Conservation (phyloP, 2,329 filamentous ascomycete species). For the Clonostachys rhizophaga region DNA sequence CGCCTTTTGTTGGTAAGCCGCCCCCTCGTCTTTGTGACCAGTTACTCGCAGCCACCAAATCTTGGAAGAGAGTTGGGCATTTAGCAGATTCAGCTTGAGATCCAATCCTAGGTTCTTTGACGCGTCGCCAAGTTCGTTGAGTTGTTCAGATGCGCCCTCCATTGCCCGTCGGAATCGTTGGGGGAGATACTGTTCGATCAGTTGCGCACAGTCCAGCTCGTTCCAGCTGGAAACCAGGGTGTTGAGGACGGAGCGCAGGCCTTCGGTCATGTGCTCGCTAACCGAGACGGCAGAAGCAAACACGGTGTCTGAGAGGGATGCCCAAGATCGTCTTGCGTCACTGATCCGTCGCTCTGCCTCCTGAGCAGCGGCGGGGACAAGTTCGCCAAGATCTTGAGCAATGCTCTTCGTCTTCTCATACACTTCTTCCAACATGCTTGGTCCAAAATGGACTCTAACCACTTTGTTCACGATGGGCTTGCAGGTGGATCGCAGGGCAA, state of each 20-base stretch:
- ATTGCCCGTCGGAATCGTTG: no score
- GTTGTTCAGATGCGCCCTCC: no score
- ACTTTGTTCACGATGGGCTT: constrained; percentile 58
- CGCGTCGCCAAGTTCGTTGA: no score
- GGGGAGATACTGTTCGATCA: constrained; percentile 1
- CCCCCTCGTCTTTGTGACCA: constrained; percentile 40
- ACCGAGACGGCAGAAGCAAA: constrained; percentile 12
- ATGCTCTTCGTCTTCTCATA: constrained; percentile 37
- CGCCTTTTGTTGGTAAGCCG: constrained; percentile 42
- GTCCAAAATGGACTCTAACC: constrained; percentile 56
- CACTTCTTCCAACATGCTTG: constrained; percentile 35
- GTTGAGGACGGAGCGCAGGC: constrained; percentile 4
- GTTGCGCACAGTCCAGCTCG: no score
- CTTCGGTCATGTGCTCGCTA: constrained; percentile 18
- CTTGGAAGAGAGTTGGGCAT: constrained; percentile 51
- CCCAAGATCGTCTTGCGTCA: constrained; percentile 23
- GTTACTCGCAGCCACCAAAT: constrained; percentile 52
- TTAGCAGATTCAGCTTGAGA: constrained; percentile 38
- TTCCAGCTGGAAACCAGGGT: no score
- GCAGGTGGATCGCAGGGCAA: constrained; percentile 53
- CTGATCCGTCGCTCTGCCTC: constrained; percentile 29
- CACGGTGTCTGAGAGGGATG: constrained; percentile 19
- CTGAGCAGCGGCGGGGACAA: constrained; percentile 31
- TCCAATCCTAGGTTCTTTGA: constrained; percentile 6
- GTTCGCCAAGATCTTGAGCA: constrained; percentile 31